These are phyloP conservation scores for Thermothelomyces thermophilus DNA, from an alignment of 2,329 filamentous ascomycete species.

Conservation along the genomic window DNA sequence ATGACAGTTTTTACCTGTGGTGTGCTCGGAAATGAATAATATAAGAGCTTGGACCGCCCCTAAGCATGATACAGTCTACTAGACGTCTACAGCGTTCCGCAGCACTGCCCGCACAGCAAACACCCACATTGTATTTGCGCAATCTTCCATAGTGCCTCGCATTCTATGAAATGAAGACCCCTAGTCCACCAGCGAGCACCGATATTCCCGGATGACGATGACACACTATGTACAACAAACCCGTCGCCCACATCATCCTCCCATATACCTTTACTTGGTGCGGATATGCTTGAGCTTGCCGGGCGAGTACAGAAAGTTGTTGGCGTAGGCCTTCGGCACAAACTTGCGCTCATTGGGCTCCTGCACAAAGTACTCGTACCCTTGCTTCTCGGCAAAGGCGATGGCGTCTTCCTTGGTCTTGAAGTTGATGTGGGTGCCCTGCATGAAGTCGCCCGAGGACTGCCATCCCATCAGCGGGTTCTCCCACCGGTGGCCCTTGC, in stretches of 20 bases:
- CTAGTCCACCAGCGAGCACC: background rate
- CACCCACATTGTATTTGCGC: too few relatives aligned
- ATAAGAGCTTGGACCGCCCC: background rate
- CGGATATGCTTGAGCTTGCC: constrained; percentile 83
- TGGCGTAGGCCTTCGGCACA: constrained; percentile 88
- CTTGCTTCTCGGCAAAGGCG: constrained; percentile 93
- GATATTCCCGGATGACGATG: too few relatives aligned
- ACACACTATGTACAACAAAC: background rate
- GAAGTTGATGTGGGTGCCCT: constrained; percentile 87
- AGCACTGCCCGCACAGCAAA: too few relatives aligned
- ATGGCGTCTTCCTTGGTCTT: constrained; percentile 92
- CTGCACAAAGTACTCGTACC: constrained; percentile 98
- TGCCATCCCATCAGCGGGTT: constrained; percentile 99
- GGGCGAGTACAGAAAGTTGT: constrained; percentile 84
- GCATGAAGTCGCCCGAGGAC: constrained; percentile 89
- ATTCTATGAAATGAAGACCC: background rate
- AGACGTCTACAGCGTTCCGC: too few relatives aligned
- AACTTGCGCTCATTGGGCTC: constrained; percentile 87
- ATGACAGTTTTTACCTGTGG: background rate
- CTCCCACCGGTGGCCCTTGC: constrained; percentile 95
- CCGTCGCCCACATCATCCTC: background rate
- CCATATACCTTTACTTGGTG: constrained; percentile 55
- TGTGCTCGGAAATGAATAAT: background rate
- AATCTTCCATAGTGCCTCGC: background rate
- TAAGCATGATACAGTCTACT: too few relatives aligned